phyloP scores from a whole-genome alignment of 2,329 filamentous ascomycete species.

The Trichoderma sp. region DNA sequence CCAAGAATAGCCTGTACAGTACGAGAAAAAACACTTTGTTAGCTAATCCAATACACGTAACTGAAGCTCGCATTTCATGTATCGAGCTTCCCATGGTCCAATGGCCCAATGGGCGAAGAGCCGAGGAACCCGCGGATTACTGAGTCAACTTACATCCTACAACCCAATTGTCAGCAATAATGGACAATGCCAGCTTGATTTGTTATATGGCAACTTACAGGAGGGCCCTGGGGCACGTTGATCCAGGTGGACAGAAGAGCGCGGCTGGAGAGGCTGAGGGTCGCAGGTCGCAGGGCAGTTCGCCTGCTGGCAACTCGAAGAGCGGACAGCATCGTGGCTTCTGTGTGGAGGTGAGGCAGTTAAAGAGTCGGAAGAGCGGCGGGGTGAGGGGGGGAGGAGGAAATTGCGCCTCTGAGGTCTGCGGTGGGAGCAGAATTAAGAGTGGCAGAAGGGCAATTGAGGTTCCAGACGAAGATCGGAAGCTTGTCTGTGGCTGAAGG shows the following conservation, averaged over 20 bases:
- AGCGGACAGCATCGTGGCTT: conserved; percentile 56
- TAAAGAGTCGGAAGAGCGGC: background rate
- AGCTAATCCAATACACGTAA: background rate
- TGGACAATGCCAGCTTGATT: background rate
- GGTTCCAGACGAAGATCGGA: conserved; percentile 5
- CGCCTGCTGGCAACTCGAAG: conserved; percentile 58
- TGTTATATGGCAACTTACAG: conserved; percentile 63
- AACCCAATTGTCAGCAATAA: conserved; percentile 32
- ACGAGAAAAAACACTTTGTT: background rate
- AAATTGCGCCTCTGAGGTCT: conserved; percentile 4
- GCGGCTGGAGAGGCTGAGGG: conserved; percentile 50
- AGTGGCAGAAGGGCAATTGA: conserved; percentile 18
- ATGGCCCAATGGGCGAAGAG: background rate
- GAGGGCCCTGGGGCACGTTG: conserved; percentile 89
- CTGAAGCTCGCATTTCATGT: background rate
- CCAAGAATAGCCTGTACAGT: conserved; percentile 71
- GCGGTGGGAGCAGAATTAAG: background rate
- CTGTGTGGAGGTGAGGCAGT: conserved; percentile 26
- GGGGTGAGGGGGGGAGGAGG: background rate
- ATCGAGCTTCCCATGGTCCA: background rate
- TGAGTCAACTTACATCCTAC: conserved; percentile 45
- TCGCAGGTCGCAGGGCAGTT: conserved; percentile 48
- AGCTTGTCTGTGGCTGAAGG: conserved; percentile 14
- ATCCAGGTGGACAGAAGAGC: conserved; percentile 79
- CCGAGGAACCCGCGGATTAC: background rate